Evolutionary conservation across 768 basidiomycete genomes (phyloP), one percentile per base, ranked within the genome.

Genomic region (Phylloporus scabripes): DNA sequence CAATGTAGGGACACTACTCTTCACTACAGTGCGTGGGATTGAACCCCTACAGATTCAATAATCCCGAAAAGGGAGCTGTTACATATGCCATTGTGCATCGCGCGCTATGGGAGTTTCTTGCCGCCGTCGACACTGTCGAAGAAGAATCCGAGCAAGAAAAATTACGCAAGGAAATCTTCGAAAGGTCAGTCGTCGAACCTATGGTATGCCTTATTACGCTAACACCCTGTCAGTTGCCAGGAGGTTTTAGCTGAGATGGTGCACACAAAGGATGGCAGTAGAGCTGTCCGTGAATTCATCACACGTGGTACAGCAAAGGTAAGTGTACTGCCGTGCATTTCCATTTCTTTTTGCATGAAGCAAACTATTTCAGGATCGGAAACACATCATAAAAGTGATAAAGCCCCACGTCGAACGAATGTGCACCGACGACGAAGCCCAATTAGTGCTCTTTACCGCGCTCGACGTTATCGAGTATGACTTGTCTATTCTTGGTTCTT

Each of bases 161-260:
- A 65, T 67, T 85, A 46, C 76, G 86, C 48, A 73, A 80, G 45
- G 92, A 92, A 53, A 81, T 93, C 14, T 87, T 92, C 33, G 90
- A 94, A 58, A 82, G 74, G 84, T 92, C 5, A n/a, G 11, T 46
- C 17, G 11, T 14, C 20, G n/a, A 11, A 9, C 11, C n/a, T 24
- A 11, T 31, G 21, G 18, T 2, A 14, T 42, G 0, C 36, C n/a
- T 3, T n/a, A 48, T 17, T 11, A 23, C 8, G 1, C 39, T 61
- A 10, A 57, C 18, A 0, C 14, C 39, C 28, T 33, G 28, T 53
- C 26, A 91, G 88, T 44, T 88, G 87, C 57, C 83, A 90, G 54
- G 92, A 95, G 36, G 76, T 85, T 17, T 72, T 95, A 7, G 85
- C 92, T 0, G 93, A 96, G 62, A 88, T 95, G 77, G 90, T 93